Conservation (phyloP, 2,329 filamentous ascomycete species). For the Metarhizium brunneum region DNA sequence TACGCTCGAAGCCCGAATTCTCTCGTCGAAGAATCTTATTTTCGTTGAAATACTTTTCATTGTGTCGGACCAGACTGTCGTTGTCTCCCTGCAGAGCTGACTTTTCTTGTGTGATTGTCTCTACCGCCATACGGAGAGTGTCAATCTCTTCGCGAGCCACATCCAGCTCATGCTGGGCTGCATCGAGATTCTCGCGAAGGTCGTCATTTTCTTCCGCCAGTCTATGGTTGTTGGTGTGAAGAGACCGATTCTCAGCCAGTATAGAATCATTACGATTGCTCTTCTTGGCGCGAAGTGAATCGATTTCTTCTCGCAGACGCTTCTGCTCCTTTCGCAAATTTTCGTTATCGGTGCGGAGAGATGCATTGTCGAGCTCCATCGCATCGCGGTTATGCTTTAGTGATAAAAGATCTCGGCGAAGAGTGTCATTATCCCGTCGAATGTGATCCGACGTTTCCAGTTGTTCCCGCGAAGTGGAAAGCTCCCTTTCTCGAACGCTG, state of each 20-base stretch:
- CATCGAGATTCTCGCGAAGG: constrained; percentile 31
- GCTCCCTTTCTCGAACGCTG: constrained; percentile 30
- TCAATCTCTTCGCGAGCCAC: constrained; percentile 31
- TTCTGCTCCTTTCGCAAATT: constrained; percentile 25
- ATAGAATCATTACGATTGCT: constrained; percentile 31
- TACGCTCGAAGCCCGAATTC: constrained; percentile 38
- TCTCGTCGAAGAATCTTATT: constrained; percentile 40
- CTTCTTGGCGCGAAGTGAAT: constrained; percentile 31
- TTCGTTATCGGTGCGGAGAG: constrained; percentile 32
- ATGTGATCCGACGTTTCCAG: constrained; percentile 31
- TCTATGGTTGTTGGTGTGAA: constrained; percentile 30
- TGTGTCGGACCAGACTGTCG: constrained; percentile 42
- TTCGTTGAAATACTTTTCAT: constrained; percentile 45
- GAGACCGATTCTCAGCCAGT: constrained; percentile 33
- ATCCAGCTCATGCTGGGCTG: constrained; percentile 31
- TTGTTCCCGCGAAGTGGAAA: constrained; percentile 32
- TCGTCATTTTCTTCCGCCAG: constrained; percentile 34
- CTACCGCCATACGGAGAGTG: constrained; percentile 26
- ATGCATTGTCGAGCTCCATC: constrained; percentile 30
- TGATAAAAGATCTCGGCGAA: constrained; percentile 31
- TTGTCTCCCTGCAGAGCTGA: constrained; percentile 39
- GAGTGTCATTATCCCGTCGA: constrained; percentile 26
- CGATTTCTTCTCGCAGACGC: constrained; percentile 28
- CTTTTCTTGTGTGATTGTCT: constrained; percentile 33
- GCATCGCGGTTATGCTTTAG: constrained; percentile 28